Evolutionary conservation across 2,329 filamentous ascomycete genomes (phyloP), one percentile per base, ranked within the genome.

Genomic region (Herpomyces periplanetae): DNA sequence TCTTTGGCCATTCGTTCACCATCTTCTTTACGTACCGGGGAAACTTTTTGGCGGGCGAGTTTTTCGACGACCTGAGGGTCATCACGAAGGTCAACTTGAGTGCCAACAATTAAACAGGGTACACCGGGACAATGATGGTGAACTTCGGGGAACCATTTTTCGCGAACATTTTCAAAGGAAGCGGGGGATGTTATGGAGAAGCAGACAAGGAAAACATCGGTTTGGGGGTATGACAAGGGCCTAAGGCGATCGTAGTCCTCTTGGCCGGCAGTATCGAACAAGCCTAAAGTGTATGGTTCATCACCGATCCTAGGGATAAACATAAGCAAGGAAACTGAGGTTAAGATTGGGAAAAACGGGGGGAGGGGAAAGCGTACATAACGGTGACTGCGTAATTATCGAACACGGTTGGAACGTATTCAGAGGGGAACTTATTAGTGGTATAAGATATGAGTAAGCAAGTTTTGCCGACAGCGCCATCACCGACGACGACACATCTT

Each of bases 361-460:
- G 11, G 17, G 8, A 8, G 17, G 22, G 15, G 17, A 26, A 14
- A 13, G 7, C 11, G 10, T 52, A 88, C 80, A 96, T 96, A 30
- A 96, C 80, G 29, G 80, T 96, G 39, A 96, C 80, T 23, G 80
- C 80, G 53, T 96, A 96, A 46, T 96, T 96, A 43, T 96, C 80
- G 42, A 96, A 96, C 27, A 96, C 80, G 12, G 80, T 96, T 20
- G 80, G 80, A 23, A 96, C 80, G 42, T 96, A 96, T 73, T 96
- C 80, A 34, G 73, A 88, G 13, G 80, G 80, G 42, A 96, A 96
- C 36, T 91, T 91, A 53, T 96, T 96, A 27, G 80, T 96, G 28
- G 80, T 96, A 45, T 96, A 96, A 40, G 69, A 85, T 47, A 96
- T 96, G 37, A 96, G 58, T 28, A 96, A 58, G 45, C 80, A 96